Conservation (phyloP, 805 yeast genomes). For the Lipomyces orientalis region DNA sequence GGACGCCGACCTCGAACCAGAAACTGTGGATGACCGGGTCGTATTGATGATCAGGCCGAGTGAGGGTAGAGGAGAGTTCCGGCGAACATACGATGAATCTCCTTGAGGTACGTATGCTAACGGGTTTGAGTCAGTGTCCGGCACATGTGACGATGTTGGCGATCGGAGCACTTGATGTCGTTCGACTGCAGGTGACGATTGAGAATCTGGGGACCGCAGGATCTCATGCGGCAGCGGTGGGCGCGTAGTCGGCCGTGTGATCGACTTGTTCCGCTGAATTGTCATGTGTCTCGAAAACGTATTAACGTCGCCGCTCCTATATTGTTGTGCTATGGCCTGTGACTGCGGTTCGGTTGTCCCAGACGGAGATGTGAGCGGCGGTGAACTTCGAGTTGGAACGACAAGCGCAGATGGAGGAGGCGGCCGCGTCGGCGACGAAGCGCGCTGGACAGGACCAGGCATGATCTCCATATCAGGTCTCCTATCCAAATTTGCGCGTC, state of each 20-base stretch:
- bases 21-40: not conserved
- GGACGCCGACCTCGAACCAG: not conserved
- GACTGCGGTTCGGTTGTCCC: not conserved
- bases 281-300: not conserved
- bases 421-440: not conserved
- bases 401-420: not conserved
- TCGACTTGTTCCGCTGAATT: not conserved
- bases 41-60: not conserved
- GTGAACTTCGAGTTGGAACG: not conserved
- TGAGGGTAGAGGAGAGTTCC: not conserved
- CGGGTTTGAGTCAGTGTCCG: not conserved
- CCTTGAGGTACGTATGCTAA: not conserved
- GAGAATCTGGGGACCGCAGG: not conserved
- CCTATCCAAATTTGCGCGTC: not conserved
- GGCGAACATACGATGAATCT: not conserved
- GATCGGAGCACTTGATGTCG: not conserved
- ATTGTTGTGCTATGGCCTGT: not conserved
- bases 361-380: not conserved
- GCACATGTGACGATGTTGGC: not conserved
- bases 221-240: not conserved
- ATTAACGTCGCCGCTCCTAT: not conserved
- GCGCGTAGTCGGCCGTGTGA: not conserved
- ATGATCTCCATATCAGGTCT: not conserved
- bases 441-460: not conserved
- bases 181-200: not conserved